phyloP scores from a whole-genome alignment of 441 rosid species.

The Dalechampia spathulata region DNA sequence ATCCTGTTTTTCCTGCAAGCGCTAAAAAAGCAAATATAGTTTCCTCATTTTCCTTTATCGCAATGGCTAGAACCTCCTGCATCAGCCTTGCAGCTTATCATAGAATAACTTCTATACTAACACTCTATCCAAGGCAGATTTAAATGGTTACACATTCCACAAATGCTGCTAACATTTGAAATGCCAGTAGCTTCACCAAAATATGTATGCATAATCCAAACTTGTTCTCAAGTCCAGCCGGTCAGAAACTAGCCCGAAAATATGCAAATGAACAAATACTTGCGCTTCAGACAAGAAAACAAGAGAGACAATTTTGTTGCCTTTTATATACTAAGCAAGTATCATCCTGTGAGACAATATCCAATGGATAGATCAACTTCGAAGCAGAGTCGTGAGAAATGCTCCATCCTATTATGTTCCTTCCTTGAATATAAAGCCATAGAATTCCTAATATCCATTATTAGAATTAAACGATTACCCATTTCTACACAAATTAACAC shows the following conservation, averaged over 20 bases:
- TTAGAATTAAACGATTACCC: background rate
- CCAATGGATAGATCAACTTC: too few species aligned
- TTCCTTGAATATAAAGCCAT: background rate
- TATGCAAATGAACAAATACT: too few species aligned
- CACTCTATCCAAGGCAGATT: background rate
- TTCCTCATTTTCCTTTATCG: too few species aligned
- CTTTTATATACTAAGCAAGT: too few species aligned
- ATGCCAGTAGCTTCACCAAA: background rate
- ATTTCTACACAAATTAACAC: background rate
- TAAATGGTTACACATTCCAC: background rate
- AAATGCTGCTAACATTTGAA: background rate
- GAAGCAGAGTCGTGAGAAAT: background rate
- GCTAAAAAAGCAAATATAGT: background rate
- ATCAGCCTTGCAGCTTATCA: background rate
- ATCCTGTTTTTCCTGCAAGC: background rate
- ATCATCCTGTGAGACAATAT: too few species aligned
- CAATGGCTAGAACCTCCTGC: background rate
- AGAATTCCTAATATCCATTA: background rate
- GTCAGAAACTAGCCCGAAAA: too few species aligned
- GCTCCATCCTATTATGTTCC: background rate
- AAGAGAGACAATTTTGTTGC: background rate
- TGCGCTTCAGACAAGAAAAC: background rate
- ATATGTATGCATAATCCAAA: background rate
- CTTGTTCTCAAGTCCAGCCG: too few species aligned
- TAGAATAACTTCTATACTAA: background rate